phyloP scores from a whole-genome alignment of 83 land plant genomes.

The Diphasiastrum complanatum region DNA sequence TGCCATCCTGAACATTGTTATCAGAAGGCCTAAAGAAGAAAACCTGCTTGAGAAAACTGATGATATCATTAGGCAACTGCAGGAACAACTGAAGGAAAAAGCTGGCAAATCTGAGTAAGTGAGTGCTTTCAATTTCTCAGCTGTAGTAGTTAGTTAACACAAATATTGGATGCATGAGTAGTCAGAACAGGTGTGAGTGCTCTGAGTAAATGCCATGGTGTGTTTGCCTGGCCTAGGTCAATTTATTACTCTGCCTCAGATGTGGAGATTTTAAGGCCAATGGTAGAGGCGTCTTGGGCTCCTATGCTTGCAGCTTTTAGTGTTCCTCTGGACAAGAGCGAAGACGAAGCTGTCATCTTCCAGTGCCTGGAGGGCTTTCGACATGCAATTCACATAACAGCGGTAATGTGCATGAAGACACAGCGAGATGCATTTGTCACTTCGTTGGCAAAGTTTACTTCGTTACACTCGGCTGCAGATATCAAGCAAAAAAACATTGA shows the following conservation, averaged over 20 bases:
- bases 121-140: too few species aligned
- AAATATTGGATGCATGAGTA: too few species aligned
- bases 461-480: constrained; percentile 97
- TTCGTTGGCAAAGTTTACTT: constrained; percentile 95
- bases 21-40: constrained; percentile 69
- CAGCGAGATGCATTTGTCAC: constrained; percentile 99
- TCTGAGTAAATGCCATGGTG: too few species aligned
- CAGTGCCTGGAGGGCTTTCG: constrained; percentile 91
- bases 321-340: constrained; percentile 97
- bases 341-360: constrained; percentile 73
- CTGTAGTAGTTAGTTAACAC: too few species aligned
- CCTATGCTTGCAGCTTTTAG: constrained; percentile 99
- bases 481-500: constrained; percentile 97
- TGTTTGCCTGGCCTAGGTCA: constrained; percentile 74
- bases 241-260: constrained; percentile 91
- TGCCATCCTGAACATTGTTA: constrained; percentile 75
- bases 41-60: constrained; percentile 75
- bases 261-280: constrained; percentile 90
- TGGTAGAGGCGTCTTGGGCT: constrained; percentile 99
- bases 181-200: too few species aligned
- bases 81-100: constrained; percentile 93
- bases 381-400: constrained; percentile 82
- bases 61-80: constrained; percentile 77
- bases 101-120: constrained; percentile 90
- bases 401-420: constrained; percentile 92